Evolutionary conservation across 805 yeast species (phyloP), one percentile per base, ranked within the genome.

Genomic region (Metschnikowia dekortorum): DNA sequence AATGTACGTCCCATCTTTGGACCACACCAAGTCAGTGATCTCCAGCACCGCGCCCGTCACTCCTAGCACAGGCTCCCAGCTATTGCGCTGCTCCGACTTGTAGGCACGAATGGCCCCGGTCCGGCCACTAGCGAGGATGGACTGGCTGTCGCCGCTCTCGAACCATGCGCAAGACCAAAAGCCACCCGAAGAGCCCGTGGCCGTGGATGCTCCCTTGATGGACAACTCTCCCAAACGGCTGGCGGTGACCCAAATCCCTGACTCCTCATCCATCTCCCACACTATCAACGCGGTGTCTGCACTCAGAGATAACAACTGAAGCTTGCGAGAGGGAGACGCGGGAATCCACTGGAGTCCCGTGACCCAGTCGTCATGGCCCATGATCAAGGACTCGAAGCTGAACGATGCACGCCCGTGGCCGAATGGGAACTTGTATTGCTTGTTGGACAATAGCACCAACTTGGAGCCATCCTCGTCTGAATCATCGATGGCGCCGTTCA

Each of bases 291-390:
- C 87, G 0, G 97, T 86, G 65, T 95, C 99, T 0, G 97, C 92
- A 40, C 96, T 87, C 0, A 96, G 83, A 0, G 97, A 89, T 37
- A 94, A 67, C 32, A 94, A 71, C 54, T 79, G 80, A 33, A 81
- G 61, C 47, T 79, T 75, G 31, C 35, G 14, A 6, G 30, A 33
- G 5, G 47, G 32, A 33, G 55, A 48, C 0, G 60, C 50, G 3
- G 88, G 84, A 61, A 85, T 88, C 98, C 99, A 94, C 49, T 77
- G 73, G 43, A 94, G 72, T 8, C 89, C 82, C 2, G 92, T 82
- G 28, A 95, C 84, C 99, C 99, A 94, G 66, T 94, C 99, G 64
- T 94, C 99, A 67, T 94, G 99, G 7, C 99, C 99, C 86, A 94
- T 85, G 28, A 94, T 82, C 52, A 94, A 79, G 0, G 99, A 97